Base-by-base conservation (phyloP, 306 rosid genomes). In the Cyclanthera cordifolia region DNA sequence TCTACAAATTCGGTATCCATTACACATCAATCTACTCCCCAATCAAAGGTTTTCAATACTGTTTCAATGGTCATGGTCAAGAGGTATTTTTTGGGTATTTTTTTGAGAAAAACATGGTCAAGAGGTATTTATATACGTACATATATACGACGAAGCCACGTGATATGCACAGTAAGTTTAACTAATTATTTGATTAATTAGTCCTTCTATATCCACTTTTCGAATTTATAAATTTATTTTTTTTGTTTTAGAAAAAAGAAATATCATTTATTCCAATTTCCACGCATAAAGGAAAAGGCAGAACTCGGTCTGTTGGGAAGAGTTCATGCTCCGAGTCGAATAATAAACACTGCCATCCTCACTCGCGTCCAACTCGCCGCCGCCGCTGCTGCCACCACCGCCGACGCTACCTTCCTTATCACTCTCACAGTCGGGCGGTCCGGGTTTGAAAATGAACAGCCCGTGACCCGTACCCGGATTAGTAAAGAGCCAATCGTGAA, bases 401-500 rank as follows among this genome's bases (percentile, higher is more conserved):
- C 68, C 9, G 68, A n/a, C 17, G 49, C 68, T 39, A 4, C 68
- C 86, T 24, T 90, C 98, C 30, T 61, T 80, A 27, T 86, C 95
- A 60, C 69, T 80, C 32, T 84, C 97, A 4, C 37, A 37, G 1
- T 85, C 95, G 0, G 81, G 69, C 3, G 79, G 27, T 9, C 92
- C 95, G 1, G 90, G 84, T 77, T 89, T 91, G 81, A 91, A 91
- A 45, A 91, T 82, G 51, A 91, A 91, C 27, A 87, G n/a, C 0
- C 97, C 97, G 3, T 83, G 88, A 7, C 96, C 95, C 1, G 79
- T 75, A 0, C 88, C 90, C 1, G 85, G 66, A 11, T 43, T 76
- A 27, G 83, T 73, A 58, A 92, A 92, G 57, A 92, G 75, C 97
- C 97, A 92, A 28, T 87, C 95, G 50, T 87, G 84, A 1, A 92